These are phyloP conservation scores for Haematococcus sp. DNA, from an alignment of 139 green algal genomes.

Conservation along the genomic window DNA sequence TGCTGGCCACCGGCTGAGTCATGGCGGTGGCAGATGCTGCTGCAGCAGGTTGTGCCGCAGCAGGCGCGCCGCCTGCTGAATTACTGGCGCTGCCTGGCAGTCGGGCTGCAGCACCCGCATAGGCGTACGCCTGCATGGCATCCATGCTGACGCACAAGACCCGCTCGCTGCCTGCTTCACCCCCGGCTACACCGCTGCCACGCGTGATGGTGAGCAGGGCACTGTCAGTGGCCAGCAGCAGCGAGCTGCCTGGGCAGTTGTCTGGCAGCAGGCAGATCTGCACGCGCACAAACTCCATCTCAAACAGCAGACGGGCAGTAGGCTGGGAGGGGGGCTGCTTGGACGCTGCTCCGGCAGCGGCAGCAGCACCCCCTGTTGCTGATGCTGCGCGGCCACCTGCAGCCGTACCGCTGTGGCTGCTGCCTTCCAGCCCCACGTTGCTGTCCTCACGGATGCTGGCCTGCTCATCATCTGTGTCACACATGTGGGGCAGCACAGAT, in stretches of 20 bases:
- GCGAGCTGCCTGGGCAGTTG: constrained; percentile 13
- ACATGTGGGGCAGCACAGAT: no score
- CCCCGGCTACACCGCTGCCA: neutral
- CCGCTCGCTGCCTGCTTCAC: neutral
- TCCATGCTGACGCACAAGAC: neutral
- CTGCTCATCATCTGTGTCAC: no score
- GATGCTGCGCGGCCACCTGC: neutral
- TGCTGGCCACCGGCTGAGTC: no score
- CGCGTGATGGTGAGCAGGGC: constrained; percentile 44
- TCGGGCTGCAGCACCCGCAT: neutral
- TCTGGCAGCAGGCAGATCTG: constrained; percentile 35
- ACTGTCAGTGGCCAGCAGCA: constrained; percentile 63
- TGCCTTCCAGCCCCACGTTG: no score
- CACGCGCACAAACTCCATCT: constrained; percentile 65
- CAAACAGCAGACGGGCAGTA: constrained; percentile 38
- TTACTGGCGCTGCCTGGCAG: neutral
- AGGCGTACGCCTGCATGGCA: neutral
- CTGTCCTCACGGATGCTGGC: neutral
- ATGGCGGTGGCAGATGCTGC: no score
- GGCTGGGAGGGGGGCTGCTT: neutral
- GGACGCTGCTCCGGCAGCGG: no score
- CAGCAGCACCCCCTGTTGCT: neutral
- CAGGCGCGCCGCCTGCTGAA: neutral
- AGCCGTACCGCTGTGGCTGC: constrained; percentile 9
- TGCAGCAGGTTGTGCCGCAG: neutral